Base-by-base conservation (phyloP, 2,329 filamentous ascomycete genomes). In the Ceratocystis colombiana region DNA sequence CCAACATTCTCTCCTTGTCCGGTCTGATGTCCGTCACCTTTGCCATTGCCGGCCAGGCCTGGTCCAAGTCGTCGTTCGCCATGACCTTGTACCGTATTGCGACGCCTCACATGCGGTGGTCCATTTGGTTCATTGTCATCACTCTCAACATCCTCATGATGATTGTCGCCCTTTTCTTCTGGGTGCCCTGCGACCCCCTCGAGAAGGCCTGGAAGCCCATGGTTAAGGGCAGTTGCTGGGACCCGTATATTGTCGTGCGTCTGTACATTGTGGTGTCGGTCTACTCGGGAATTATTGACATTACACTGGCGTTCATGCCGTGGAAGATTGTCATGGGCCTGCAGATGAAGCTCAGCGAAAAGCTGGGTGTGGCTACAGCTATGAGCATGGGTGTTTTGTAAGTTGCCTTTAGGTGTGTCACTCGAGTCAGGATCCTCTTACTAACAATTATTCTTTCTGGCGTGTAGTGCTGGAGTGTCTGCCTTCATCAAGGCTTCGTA, bases 361-460 rank as follows among this genome's bases (percentile, higher is more conserved):
- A 72, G 67, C 67, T 73, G 12, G 67, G 72, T 10, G 71, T 70
- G n/a, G 70, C 70, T 8, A 50, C 70, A 1, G 72, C 71, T 12
- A 72, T 73, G 68, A 72, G 70, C 62, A 66, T 73, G 66, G 71
- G 72, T 30, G 61, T 73, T 20, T 70, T 72, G 71, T 72, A 68
- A 69, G 71, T 69, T 30, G 22, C 15, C 8, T 7, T 22, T 7
- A 12, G 17, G 7, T 15, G 46, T 48, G 46, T 48, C 17, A 48
- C n/a, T 48, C 3, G 37, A 15, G 37, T 12, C 37, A 15, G 10
- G n/a, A 25, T 25, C 22, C 37, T 22, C 8, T 6, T 20, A 12
- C 20, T 57, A 50, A 50, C 46, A 5, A 0, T 41, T 10, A 5
- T 25, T 8, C 17, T 59, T 44, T 6, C 50, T n/a, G 22, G 10